phyloP scores from a whole-genome alignment of 441 rosid species.

The Kokia cookei region DNA sequence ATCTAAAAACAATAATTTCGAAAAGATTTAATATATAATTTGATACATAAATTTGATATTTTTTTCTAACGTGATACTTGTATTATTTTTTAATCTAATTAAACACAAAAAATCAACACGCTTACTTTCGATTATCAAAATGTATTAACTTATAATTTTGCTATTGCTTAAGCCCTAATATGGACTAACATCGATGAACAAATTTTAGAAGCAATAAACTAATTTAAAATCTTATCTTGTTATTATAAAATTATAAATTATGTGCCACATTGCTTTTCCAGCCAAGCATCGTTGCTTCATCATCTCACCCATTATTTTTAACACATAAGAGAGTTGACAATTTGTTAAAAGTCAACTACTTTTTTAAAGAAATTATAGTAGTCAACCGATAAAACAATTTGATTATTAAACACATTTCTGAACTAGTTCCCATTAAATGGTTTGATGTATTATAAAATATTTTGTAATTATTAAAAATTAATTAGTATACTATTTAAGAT shows the following conservation, averaged over 20 bases:
- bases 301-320: background rate
- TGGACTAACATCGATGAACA: background rate
- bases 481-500: background rate
- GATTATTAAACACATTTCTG: background rate
- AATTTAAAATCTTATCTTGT: background rate
- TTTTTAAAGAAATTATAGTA: background rate
- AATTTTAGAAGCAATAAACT: background rate
- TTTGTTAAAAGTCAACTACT: conserved; percentile 8
- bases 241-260: background rate
- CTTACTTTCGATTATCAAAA: no score
- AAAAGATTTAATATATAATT: no score
- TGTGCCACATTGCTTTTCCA: background rate
- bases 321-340: conserved; percentile 13
- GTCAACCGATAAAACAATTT: conserved; percentile 5
- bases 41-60: no score
- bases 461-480: background rate
- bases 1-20: no score
- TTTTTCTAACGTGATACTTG: no score
- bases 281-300: background rate
- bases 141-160: background rate
- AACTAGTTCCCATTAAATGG: conserved; percentile 15
- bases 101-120: no score
- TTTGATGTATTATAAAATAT: background rate
- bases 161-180: background rate
- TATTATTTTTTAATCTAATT: no score